phyloP scores from a whole-genome alignment of 192 early-diverging fungal species.

The Backusella circina region DNA sequence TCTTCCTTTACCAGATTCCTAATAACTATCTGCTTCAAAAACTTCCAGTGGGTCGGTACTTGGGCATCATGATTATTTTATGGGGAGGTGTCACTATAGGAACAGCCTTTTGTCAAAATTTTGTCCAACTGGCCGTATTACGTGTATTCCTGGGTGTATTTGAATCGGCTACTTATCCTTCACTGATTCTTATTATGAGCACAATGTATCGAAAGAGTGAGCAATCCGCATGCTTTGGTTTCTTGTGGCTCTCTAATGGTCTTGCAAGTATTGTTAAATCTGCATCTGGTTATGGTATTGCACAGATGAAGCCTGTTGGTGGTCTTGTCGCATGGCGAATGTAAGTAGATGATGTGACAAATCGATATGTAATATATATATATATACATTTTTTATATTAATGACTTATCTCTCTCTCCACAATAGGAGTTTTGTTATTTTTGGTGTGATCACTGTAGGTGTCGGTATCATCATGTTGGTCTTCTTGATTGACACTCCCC shows the following conservation, averaged over 20 bases:
- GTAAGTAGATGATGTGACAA: not conserved
- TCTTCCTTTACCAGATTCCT: not conserved
- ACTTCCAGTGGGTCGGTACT: not conserved
- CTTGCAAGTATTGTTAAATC: not conserved
- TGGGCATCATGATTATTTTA: not conserved
- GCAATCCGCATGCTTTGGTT: conserved; percentile 6
- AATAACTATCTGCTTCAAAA: conserved; percentile 17
- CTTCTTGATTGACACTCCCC: conserved; percentile 16
- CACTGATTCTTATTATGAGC: conserved; percentile 8
- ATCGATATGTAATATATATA: not conserved
- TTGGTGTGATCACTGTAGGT: conserved; percentile 7
- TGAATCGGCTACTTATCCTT: conserved; percentile 11
- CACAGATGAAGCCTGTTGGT: conserved; percentile 7
- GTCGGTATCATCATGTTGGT: conserved; percentile 6
- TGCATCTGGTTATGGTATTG: conserved; percentile 5
- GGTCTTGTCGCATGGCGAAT: conserved; percentile 9
- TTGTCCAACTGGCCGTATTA: not conserved
- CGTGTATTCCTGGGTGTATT: conserved; percentile 18
- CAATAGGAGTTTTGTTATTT: conserved; percentile 17
- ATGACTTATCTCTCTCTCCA: not conserved
- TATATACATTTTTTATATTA: not conserved
- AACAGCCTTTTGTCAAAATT: conserved; percentile 4
- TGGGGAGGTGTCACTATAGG: conserved; percentile 8
- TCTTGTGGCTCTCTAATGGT: conserved; percentile 11
- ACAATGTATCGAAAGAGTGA: conserved; percentile 19